phyloP scores from a whole-genome alignment of 805 yeast genomes.

The Tetrapisispora iriomotensis region DNA sequence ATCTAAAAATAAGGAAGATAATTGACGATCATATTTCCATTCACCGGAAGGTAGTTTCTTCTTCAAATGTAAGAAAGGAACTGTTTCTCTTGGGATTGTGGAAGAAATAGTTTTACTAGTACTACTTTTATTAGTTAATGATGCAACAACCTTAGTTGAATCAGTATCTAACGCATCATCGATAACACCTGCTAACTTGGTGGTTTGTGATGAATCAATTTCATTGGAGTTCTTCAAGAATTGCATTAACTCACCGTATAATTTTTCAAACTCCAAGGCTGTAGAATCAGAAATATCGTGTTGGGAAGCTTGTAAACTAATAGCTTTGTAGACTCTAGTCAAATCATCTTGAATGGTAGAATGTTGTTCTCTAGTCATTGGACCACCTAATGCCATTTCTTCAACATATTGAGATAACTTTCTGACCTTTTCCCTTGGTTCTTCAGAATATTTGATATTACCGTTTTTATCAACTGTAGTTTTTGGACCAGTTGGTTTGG shows the following conservation, averaged over 20 bases:
- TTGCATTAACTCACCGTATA: conserved; percentile 60
- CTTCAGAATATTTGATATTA: conserved; percentile 74
- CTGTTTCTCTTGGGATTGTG: conserved; percentile 67
- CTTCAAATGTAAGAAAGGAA: conserved; percentile 92
- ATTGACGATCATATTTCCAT: conserved; percentile 77
- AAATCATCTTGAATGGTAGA: conserved; percentile 81
- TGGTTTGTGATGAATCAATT: conserved; percentile 56
- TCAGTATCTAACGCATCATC: conserved; percentile 41
- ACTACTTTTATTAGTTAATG: conserved; percentile 63
- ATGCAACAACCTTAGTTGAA: conserved; percentile 71
- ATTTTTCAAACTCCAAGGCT: conserved; percentile 58
- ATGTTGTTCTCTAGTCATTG: conserved; percentile 55
- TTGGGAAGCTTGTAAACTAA: conserved; percentile 54
- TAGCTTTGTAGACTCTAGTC: conserved; percentile 70
- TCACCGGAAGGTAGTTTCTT: conserved; percentile 58
- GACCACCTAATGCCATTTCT: conserved; percentile 95
- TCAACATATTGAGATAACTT: conserved; percentile 91
- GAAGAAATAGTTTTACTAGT: conserved; percentile 67
- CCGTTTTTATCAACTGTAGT: conserved; percentile 85
- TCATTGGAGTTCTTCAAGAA: conserved; percentile 62
- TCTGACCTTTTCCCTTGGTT: conserved; percentile 80
- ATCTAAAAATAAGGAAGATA: conserved; percentile 72
- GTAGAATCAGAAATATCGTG: conserved; percentile 45
- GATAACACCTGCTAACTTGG: conserved; percentile 43
- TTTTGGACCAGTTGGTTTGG: conserved; percentile 90